Evolutionary conservation across 2,329 filamentous ascomycete species (phyloP).

Genomic region (Penicillium digitatum): DNA sequence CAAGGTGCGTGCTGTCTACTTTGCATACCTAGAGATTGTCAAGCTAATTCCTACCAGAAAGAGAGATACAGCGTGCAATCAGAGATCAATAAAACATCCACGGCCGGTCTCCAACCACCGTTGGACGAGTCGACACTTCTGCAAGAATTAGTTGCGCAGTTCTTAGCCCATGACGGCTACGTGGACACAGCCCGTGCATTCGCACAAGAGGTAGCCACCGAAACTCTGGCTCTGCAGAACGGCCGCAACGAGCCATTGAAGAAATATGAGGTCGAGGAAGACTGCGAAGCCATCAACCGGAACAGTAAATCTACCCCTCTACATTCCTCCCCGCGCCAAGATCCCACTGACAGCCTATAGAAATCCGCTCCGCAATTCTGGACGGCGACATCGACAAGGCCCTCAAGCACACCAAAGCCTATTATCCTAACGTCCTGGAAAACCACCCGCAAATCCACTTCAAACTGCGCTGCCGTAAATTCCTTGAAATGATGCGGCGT

Average conservation of each 20-base stretch:
- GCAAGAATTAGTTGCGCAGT: conserved; percentile 80
- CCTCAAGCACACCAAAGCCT: conserved; percentile 71
- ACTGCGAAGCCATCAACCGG: conserved; percentile 78
- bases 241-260: conserved; percentile 51
- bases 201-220: conserved; percentile 70
- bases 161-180: conserved; percentile 90
- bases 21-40: neutral
- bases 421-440: conserved; percentile 75
- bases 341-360: conserved; percentile 43
- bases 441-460: conserved; percentile 84
- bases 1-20: conserved; percentile 52
- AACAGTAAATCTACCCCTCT: conserved; percentile 61
- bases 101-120: conserved; percentile 59
- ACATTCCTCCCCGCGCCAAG: neutral
- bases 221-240: conserved; percentile 66
- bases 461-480: conserved; percentile 80
- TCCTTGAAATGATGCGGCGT: conserved; percentile 86
- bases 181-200: conserved; percentile 90
- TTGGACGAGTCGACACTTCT: conserved; percentile 73
- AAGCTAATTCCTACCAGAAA: conserved; percentile 43
- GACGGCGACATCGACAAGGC: conserved; percentile 90
- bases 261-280: conserved; percentile 68
- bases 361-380: conserved; percentile 79
- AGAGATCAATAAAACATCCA: conserved; percentile 58
- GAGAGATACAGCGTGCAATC: conserved; percentile 58